phyloP scores from a whole-genome alignment of 306 rosid species.

The Sicyos baderoa region DNA sequence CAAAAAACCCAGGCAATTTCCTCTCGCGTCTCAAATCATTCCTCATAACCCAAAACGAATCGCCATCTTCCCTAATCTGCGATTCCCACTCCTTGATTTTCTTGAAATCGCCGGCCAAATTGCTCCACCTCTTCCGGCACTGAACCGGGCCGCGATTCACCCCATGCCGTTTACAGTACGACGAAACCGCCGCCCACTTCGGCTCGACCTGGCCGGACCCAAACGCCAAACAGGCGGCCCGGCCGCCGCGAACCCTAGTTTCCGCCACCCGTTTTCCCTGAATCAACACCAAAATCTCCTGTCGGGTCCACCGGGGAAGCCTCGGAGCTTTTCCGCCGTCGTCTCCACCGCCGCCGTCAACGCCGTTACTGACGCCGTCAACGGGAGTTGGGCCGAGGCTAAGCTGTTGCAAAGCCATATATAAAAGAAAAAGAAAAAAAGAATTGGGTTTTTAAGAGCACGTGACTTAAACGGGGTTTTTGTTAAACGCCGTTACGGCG shows the following conservation, averaged over 20 bases:
- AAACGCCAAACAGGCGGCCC: conserved; percentile 38
- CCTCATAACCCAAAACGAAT: conserved; percentile 95
- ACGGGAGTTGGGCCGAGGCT: conserved; percentile 28
- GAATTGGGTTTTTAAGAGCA: conserved; percentile 20
- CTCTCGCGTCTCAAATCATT: conserved; percentile 86
- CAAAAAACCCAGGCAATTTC: conserved; percentile 84
- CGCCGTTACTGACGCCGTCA: conserved; percentile 47
- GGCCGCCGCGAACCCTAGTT: conserved; percentile 49
- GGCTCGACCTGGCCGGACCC: conserved; percentile 73
- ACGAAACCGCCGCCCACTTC: conserved; percentile 85
- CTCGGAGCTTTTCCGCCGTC: conserved; percentile 64
- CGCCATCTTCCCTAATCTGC: conserved; percentile 58
- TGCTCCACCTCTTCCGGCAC: conserved; percentile 99
- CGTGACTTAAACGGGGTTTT: conserved; percentile 70
- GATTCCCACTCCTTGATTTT: conserved; percentile 96
- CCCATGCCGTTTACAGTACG: conserved; percentile 77
- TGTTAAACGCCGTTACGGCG: conserved; percentile 28
- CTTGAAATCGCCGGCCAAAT: conserved; percentile 88
- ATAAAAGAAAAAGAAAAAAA: no score
- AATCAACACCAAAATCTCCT: conserved; percentile 84
- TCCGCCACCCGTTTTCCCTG: conserved; percentile 84
- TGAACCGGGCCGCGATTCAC: conserved; percentile 94
- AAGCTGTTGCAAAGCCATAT: conserved; percentile 61
- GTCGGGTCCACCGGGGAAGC: conserved; percentile 91
- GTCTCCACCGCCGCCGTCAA: conserved; percentile 47